These are phyloP conservation scores for Sequoia sempervirens DNA, from an alignment of 75 land plant genomes.

Conservation along the genomic window DNA sequence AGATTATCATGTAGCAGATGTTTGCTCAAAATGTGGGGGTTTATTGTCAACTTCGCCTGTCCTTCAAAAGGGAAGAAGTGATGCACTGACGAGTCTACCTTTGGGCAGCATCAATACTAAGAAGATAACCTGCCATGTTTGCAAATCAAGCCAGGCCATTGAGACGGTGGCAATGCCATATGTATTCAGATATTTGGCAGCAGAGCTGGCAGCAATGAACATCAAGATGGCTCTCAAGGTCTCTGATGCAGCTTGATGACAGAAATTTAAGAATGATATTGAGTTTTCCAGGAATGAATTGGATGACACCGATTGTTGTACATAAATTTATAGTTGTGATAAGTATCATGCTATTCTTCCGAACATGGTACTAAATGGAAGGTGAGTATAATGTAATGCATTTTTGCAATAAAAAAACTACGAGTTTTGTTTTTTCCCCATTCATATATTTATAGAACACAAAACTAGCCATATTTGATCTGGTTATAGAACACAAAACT, in stretches of 20 bases:
- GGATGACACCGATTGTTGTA: background rate
- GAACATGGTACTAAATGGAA: background rate
- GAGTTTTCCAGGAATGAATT: background rate
- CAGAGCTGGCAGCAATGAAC: conserved; percentile 97
- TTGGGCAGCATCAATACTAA: conserved; percentile 28
- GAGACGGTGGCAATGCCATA: conserved; percentile 98
- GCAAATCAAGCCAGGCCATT: conserved; percentile 74
- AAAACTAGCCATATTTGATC: too few relatives aligned
- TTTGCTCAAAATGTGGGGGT: conserved; percentile 87
- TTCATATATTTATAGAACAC: background rate
- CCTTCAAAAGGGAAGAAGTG: conserved; percentile 33
- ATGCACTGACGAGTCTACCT: conserved; percentile 30
- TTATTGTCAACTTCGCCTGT: conserved; percentile 52
- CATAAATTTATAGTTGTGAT: background rate
- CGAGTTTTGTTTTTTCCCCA: background rate
- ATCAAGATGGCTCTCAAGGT: conserved; percentile 76
- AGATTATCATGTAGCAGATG: conserved; percentile 91
- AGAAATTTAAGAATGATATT: background rate
- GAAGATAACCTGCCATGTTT: conserved; percentile 60
- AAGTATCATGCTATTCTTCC: background rate
- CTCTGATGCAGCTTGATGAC: conserved; percentile 20
- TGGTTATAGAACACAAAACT: too few relatives aligned
- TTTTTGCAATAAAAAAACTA: background rate
- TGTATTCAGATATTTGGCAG: conserved; percentile 83
- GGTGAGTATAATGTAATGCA: background rate